Percentiles rank a stretch among this genome's conserved stretches.
Evolutionary conservation across 83 land plant species (phyloP).

Genomic region (Thuja plicata): DNA sequence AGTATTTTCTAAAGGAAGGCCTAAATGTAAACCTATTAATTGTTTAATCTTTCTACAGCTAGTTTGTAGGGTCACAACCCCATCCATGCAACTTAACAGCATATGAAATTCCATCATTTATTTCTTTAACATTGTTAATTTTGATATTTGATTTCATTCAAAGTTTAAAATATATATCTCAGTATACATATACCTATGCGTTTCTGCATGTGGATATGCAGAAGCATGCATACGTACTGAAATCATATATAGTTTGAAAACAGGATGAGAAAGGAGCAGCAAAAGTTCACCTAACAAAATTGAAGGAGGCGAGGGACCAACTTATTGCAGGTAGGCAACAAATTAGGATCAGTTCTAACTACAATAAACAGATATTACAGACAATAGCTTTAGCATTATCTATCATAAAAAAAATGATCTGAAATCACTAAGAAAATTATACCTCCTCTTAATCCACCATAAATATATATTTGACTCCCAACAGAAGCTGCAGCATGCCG

Average conservation of each 20-base stretch:
- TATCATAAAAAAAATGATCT: background rate
- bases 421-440: slow-evolving; percentile 6
- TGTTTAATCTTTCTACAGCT: too few relatives aligned
- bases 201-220: background rate
- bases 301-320: background rate
- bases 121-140: too few relatives aligned
- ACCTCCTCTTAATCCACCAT: slow-evolving; percentile 97
- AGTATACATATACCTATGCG: background rate
- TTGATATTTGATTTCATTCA: background rate
- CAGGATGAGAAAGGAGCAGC: background rate
- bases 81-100: too few relatives aligned
- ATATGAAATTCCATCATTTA: too few relatives aligned
- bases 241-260: background rate
- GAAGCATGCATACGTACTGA: background rate
- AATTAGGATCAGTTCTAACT: background rate
- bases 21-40: too few relatives aligned
- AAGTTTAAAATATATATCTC: too few relatives aligned
- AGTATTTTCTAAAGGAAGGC: too few relatives aligned
- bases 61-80: too few relatives aligned
- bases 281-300: background rate
- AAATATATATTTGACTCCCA: slow-evolving; percentile 72
- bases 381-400: background rate
- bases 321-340: background rate
- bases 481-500: slow-evolving; percentile 95
- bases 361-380: background rate